Base-by-base conservation (phyloP, 2,329 filamentous ascomycete species). In the Camillea tinctor region DNA sequence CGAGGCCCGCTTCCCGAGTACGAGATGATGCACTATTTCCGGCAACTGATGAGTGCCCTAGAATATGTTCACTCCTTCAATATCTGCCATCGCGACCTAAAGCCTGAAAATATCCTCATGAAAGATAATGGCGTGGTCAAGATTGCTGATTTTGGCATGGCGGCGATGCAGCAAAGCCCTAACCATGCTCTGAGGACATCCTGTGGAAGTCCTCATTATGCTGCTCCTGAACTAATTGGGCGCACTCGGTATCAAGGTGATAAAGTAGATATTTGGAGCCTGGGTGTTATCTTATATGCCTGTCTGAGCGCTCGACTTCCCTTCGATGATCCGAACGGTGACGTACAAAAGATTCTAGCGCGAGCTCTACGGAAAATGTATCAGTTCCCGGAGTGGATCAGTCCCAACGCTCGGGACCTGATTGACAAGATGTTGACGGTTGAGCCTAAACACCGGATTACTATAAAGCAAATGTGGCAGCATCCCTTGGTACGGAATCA, bases 141-240 rank as follows among this genome's bases (percentile, higher is more conserved):
- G 77, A 88, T 99, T 68, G 94, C 94, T 55, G 95, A 99, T 74
- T 99, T 99, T 74, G 94, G 95, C 50, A 97, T 99, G 93, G 95
- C 95, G 51, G 94, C 94, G 3, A 81, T 98, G 50, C 86, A 89
- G 64, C 94, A 98, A 73, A 91, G 91, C 3, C 84, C 86, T 22
- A 89, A 87, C 8, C 88, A 92, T 66, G 88, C 88, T 71, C 84
- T 99, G 24, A 90, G 86, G 59, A 98, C 95, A 0, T 92, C 94
- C 4, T 99, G 95, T 69, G 95, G 95, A 20, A 98, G 95, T 64
- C 95, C 95, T 21, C 95, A 98, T 75, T 99, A 99, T 70, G 94
- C 94, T 19, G 93, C 95, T 0, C 95, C 95, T 0, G 95, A 99
- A 73, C 86, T 99, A 36, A 89, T 97, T 63, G 86, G 87, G 66